Percentiles rank a stretch among this genome's conserved stretches.
phyloP scores from a whole-genome alignment of 208 protist species.

The Vickermania ingenoplastis region DNA sequence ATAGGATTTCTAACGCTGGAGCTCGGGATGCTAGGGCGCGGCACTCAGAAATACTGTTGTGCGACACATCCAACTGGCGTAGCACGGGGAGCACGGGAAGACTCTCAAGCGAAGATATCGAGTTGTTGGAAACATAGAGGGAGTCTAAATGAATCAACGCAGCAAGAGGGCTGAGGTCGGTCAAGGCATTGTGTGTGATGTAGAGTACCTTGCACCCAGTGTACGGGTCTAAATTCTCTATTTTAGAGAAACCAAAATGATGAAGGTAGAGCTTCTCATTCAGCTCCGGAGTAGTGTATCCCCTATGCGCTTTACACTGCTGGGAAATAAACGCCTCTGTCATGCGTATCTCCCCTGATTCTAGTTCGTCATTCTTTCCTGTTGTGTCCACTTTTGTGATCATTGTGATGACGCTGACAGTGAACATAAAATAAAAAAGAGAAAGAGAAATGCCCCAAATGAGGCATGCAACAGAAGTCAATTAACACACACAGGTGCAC shows the following conservation, averaged over 20 bases:
- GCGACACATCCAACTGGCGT: constrained; percentile 73
- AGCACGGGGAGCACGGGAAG: constrained; percentile 60
- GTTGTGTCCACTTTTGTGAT: not conserved
- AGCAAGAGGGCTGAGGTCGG: constrained; percentile 62
- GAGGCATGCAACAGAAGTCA: too few species aligned
- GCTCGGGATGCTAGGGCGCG: constrained; percentile 25
- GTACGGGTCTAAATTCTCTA: constrained; percentile 53
- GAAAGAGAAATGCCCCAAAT: too few species aligned
- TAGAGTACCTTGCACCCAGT: constrained; percentile 79
- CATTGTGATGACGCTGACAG: too few species aligned
- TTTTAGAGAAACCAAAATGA: constrained; percentile 57
- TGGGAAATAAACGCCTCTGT: constrained; percentile 41
- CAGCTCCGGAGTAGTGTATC: constrained; percentile 82
- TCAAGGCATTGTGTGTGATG: constrained; percentile 86
- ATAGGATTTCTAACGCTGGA: constrained; percentile 41
- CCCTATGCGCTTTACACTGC: constrained; percentile 57
- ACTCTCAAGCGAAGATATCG: constrained; percentile 39
- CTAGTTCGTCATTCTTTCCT: not conserved
- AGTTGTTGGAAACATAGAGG: constrained; percentile 87
- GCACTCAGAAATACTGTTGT: constrained; percentile 52
- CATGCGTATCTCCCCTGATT: constrained; percentile 15
- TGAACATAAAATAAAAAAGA: too few species aligned
- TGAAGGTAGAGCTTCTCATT: constrained; percentile 93
- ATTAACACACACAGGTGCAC: too few species aligned
- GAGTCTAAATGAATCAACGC: constrained; percentile 40